A percentile compares a stretch with the other conserved stretches of the same genome.
These are phyloP conservation scores for Paramecium biaurelia DNA, from an alignment of 73 alveolate genomes.

Conservation along the genomic window DNA sequence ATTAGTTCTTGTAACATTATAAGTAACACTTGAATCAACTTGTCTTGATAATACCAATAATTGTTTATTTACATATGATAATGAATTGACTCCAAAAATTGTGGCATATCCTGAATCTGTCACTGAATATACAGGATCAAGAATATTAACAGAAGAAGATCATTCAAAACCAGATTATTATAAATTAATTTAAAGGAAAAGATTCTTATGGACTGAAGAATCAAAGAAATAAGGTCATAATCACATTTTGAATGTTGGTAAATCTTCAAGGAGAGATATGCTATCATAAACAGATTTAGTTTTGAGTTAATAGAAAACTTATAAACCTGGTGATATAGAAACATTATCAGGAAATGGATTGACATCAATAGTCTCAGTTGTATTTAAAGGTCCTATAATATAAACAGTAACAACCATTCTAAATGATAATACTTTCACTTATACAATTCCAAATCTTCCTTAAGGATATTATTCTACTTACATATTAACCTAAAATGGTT, in stretches of 20 bases:
- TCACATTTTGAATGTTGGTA: constrained; percentile 22
- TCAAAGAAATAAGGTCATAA: background rate
- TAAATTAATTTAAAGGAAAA: background rate
- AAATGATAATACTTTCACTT: background rate
- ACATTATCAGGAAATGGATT: constrained; percentile 11
- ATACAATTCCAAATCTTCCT: constrained; percentile 27
- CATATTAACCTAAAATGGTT: background rate
- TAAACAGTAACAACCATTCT: background rate
- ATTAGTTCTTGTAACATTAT: background rate
- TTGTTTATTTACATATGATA: background rate
- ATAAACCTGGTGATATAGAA: background rate
- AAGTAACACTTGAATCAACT: constrained; percentile 23
- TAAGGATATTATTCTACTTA: constrained; percentile 28
- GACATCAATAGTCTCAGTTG: background rate
- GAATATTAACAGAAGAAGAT: constrained; percentile 23
- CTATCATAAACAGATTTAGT: background rate
- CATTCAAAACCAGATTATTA: background rate
- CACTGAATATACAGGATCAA: background rate
- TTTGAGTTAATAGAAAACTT: background rate
- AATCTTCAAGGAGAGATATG: constrained; percentile 9
- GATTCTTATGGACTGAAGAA: constrained; percentile 31
- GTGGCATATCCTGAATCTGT: background rate
- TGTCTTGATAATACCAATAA: background rate
- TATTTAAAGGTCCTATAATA: background rate
- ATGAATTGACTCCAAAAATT: background rate